Evolutionary conservation across 495 filamentous ascomycete genomes (phyloP).

Genomic region (Lophiostoma macrostomum): DNA sequence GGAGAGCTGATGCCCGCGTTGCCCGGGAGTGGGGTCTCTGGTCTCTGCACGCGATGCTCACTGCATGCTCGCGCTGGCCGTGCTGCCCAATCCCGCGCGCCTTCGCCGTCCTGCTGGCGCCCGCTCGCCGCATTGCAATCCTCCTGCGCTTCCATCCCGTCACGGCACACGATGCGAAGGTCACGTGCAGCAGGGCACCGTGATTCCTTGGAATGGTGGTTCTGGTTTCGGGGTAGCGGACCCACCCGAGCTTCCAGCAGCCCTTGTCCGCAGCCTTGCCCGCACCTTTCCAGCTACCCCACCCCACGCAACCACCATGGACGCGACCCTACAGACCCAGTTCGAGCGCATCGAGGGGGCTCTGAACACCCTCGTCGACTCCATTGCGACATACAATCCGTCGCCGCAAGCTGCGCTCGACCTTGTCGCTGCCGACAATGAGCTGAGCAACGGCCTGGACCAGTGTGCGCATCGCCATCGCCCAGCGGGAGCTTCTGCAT

Average conservation of each 20-base stretch:
- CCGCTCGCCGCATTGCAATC: background rate
- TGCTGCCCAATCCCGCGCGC: background rate
- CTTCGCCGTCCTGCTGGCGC: conserved; percentile 21
- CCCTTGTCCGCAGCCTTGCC: background rate
- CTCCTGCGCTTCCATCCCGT: conserved; percentile 1
- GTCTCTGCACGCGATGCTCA: conserved; percentile 2
- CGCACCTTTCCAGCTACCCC: background rate
- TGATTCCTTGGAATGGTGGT: background rate
- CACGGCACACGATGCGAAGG: background rate
- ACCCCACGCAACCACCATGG: conserved; percentile 47
- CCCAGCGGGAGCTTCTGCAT: background rate
- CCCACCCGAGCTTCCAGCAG: background rate
- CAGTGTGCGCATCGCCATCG: conserved; percentile 43
- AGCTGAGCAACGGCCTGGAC: conserved; percentile 58
- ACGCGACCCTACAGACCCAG: conserved; percentile 54
- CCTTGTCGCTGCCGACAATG: conserved; percentile 64
- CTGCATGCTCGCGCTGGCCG: background rate
- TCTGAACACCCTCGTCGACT: conserved; percentile 64
- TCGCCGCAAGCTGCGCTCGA: conserved; percentile 59
- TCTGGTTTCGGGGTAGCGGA: too few relatives aligned
- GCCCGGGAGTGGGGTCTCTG: background rate
- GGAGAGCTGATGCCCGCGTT: background rate
- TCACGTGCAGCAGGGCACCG: background rate
- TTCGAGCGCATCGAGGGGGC: conserved; percentile 69
- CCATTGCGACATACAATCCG: conserved; percentile 75